These are phyloP conservation scores for Pichia deserticola DNA, from an alignment of 805 yeast genomes.

Conservation along the genomic window DNA sequence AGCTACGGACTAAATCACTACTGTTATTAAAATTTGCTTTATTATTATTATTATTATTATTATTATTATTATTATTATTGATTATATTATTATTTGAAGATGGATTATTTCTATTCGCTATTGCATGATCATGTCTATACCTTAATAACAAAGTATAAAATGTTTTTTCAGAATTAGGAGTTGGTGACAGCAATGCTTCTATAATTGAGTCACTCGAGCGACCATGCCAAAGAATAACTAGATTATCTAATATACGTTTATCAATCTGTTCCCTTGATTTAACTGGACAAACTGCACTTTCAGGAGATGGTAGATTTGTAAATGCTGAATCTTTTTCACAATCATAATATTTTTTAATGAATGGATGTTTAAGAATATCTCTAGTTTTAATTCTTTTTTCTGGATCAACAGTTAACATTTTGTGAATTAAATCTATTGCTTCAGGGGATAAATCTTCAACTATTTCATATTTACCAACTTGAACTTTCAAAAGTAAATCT, in stretches of 20 bases:
- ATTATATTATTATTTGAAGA: neutral
- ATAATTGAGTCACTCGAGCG: slow-evolving; percentile 33
- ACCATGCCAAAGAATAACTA: slow-evolving; percentile 53
- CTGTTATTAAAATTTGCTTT: slow-evolving; percentile 1
- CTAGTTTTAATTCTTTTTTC: slow-evolving; percentile 67
- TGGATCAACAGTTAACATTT: slow-evolving; percentile 82
- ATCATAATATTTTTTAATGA: slow-evolving; percentile 66
- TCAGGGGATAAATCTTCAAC: slow-evolving; percentile 73
- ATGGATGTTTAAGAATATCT: slow-evolving; percentile 73
- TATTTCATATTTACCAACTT: slow-evolving; percentile 79
- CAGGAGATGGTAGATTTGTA: slow-evolving; percentile 46
- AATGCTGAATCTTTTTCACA: slow-evolving; percentile 28
- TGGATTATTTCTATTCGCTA: neutral
- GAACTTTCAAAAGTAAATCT: slow-evolving; percentile 80
- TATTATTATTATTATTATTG: neutral
- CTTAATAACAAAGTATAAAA: slow-evolving; percentile 30
- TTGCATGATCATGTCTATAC: slow-evolving; percentile 29
- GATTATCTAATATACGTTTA: slow-evolving; percentile 44
- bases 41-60: slow-evolving; percentile 12
- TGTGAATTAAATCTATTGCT: slow-evolving; percentile 77
- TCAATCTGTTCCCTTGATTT: slow-evolving; percentile 40
- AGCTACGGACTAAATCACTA: slow-evolving; percentile 21
- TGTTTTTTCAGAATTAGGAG: slow-evolving; percentile 31
- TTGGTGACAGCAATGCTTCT: slow-evolving; percentile 21
- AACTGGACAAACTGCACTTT: slow-evolving; percentile 44